Percentiles rank a stretch among this genome's conserved stretches.
Evolutionary conservation across 179 eudicot genomes (phyloP).

Genomic region (Corrigiola litoralis): DNA sequence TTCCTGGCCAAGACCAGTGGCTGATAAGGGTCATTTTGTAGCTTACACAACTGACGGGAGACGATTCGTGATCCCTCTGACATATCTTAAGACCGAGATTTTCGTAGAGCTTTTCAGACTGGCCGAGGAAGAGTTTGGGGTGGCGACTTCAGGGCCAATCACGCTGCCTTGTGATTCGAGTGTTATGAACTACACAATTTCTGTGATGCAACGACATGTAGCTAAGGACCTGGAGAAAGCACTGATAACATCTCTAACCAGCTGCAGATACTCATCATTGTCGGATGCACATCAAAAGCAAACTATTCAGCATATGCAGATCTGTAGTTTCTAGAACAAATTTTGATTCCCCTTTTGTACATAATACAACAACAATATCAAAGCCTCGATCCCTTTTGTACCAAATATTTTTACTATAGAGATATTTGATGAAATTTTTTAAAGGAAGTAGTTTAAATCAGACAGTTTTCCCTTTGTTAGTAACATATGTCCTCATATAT

Average conservation of each 20-base stretch:
- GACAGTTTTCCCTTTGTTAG: too few species aligned
- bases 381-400: too few species aligned
- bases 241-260: background rate
- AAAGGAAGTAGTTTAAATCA: too few species aligned
- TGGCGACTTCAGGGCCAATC: background rate
- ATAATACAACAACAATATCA: too few species aligned
- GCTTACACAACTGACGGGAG: background rate
- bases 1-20: background rate
- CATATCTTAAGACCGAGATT: constrained; percentile 14
- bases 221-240: constrained; percentile 15
- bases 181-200: constrained; percentile 21
- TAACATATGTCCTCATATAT: too few species aligned
- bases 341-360: background rate
- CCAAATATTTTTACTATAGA: too few species aligned
- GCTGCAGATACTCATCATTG: background rate
- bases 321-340: background rate
- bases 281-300: background rate
- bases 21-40: background rate
- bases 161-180: background rate
- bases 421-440: too few species aligned
- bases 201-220: constrained; percentile 1
- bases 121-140: constrained; percentile 31
- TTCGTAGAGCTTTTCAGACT: constrained; percentile 32
- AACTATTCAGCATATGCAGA: background rate
- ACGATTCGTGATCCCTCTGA: constrained; percentile 24